phyloP scores from a whole-genome alignment of 1,284 basidiomycete genomes.

The Boletus albobrunnescens region DNA sequence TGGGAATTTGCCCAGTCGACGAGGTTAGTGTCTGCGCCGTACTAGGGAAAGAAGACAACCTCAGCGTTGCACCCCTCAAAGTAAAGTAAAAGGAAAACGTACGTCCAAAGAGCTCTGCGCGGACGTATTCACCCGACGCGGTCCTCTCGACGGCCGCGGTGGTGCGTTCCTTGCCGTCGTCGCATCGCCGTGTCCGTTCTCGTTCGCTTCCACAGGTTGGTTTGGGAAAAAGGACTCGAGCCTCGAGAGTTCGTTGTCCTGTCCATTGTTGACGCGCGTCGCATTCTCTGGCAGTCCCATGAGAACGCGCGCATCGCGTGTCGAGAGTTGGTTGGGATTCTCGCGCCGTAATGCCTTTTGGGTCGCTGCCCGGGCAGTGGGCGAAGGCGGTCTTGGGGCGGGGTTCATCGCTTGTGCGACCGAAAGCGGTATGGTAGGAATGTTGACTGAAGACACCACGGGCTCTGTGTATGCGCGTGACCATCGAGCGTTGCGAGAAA shows the following conservation, averaged over 20 bases:
- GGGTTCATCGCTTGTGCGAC: slow-evolving; percentile 97
- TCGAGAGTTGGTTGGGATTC: slow-evolving; percentile 87
- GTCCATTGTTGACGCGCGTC: slow-evolving; percentile 36
- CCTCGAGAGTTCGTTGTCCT: slow-evolving; percentile 40
- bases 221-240: slow-evolving; percentile 56
- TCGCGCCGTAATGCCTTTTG: slow-evolving; percentile 86
- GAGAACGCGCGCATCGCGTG: slow-evolving; percentile 77
- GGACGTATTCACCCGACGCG: slow-evolving; percentile 43
- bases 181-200: slow-evolving; percentile 12
- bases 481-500: background rate
- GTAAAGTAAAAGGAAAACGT: background rate
- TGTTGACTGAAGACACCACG: slow-evolving; percentile 95
- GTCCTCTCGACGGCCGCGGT: slow-evolving; percentile 60
- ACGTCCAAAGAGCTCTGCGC: slow-evolving; percentile 38
- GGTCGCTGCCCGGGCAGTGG: slow-evolving; percentile 80
- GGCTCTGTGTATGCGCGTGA: slow-evolving; percentile 55
- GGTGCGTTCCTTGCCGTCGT: slow-evolving; percentile 37
- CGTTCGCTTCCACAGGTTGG: slow-evolving; percentile 28
- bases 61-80: background rate
- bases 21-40: slow-evolving; percentile 47
- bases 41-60: background rate
- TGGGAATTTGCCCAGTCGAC: slow-evolving; percentile 85
- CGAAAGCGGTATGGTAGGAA: slow-evolving; percentile 91
- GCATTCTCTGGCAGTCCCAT: slow-evolving; percentile 56
- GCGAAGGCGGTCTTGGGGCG: slow-evolving; percentile 91